Conservation (phyloP, 768 basidiomycete species). For the Psilocybe cyanescens region DNA sequence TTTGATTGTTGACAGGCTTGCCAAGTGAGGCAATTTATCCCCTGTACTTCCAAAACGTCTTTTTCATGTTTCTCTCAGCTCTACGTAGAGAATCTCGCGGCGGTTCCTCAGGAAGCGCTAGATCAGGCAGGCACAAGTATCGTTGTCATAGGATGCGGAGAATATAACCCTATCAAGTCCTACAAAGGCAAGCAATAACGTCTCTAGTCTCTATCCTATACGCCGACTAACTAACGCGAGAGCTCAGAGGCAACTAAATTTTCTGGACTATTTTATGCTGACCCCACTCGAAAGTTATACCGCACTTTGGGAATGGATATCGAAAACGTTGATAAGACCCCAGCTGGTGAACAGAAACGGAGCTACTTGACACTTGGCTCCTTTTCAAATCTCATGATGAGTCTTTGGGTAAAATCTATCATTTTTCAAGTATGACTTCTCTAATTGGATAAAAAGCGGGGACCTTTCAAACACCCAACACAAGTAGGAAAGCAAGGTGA, state of each 20-base stretch:
- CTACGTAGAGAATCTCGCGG: slow-evolving; percentile 51
- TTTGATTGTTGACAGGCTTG: slow-evolving; percentile 38
- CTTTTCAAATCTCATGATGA: slow-evolving; percentile 35
- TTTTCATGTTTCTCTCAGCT: slow-evolving; percentile 30
- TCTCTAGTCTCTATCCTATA: neutral
- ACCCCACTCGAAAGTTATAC: slow-evolving; percentile 65
- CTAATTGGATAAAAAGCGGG: slow-evolving; percentile 26
- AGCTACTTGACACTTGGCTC: slow-evolving; percentile 46
- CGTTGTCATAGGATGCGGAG: slow-evolving; percentile 64
- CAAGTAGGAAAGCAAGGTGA: slow-evolving; percentile 67
- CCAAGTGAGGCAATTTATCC: slow-evolving; percentile 14
- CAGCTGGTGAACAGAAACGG: slow-evolving; percentile 43
- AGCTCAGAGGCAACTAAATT: slow-evolving; percentile 48
- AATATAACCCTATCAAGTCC: slow-evolving; percentile 49
- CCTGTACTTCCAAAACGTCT: neutral
- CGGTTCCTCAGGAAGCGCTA: slow-evolving; percentile 43
- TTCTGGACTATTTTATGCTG: slow-evolving; percentile 58
- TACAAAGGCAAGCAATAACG: slow-evolving; percentile 48
- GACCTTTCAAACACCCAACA: slow-evolving; percentile 44
- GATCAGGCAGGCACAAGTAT: slow-evolving; percentile 42
- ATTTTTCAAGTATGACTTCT: neutral
- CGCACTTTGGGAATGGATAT: slow-evolving; percentile 62
- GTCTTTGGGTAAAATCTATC: slow-evolving; percentile 44
- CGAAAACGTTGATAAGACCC: slow-evolving; percentile 48
- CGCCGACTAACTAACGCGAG: neutral